Percentiles rank a stretch among this genome's conserved stretches.
phyloP scores from a whole-genome alignment of 2,329 filamentous ascomycete genomes.

The Xylaria sp. region DNA sequence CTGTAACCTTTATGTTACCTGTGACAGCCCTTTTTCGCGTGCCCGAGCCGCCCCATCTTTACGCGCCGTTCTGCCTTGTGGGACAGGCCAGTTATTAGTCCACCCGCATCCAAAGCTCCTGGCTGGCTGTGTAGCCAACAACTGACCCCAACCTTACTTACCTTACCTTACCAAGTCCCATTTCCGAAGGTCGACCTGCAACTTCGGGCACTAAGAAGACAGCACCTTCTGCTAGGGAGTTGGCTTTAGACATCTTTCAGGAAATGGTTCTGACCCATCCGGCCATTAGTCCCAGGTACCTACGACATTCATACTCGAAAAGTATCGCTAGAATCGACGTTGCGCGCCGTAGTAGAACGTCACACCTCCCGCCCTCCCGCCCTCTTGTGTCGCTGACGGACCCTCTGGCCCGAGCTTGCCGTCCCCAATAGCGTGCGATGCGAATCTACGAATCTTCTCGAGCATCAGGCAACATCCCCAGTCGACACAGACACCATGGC shows the following conservation, averaged over 20 bases:
- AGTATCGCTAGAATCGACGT: neutral
- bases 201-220: neutral
- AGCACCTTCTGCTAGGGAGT: neutral
- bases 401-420: slow-evolving; percentile 2
- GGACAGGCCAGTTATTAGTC: slow-evolving; percentile 17
- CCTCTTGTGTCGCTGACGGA: neutral
- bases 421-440: slow-evolving; percentile 22
- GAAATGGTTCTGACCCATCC: neutral
- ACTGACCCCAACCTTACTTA: neutral
- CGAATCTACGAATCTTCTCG: slow-evolving; percentile 11
- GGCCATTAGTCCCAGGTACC: neutral
- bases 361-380: neutral
- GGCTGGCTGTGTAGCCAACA: neutral
- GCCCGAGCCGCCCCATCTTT: no score
- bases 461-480: slow-evolving; percentile 16
- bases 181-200: neutral
- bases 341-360: neutral
- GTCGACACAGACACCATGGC: slow-evolving; percentile 27
- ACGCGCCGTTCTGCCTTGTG: slow-evolving; percentile 17
- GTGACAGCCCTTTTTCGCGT: no score
- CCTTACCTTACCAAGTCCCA: neutral
- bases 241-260: neutral
- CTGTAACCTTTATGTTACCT: no score
- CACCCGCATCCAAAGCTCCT: slow-evolving; percentile 8
- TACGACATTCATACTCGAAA: neutral